Conservation (phyloP, 2,329 filamentous ascomycete species). For the Ophiostoma sp. region DNA sequence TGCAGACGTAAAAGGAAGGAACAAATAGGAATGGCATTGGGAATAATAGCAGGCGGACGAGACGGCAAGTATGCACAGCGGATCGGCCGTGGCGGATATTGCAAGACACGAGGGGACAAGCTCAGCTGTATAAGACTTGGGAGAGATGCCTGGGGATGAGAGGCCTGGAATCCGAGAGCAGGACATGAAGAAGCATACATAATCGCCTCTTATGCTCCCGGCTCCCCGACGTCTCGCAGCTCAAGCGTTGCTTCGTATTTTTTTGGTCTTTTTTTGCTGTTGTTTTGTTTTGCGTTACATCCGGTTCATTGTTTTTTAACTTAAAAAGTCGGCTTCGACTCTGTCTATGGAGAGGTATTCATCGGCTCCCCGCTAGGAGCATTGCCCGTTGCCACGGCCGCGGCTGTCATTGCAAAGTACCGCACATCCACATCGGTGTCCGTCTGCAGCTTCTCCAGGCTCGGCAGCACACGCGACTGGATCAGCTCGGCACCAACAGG, state of each 20-base stretch:
- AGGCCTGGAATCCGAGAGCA: too few species aligned
- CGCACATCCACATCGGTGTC: constrained; percentile 97
- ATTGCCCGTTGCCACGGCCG: constrained; percentile 53
- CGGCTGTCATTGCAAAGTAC: constrained; percentile 92
- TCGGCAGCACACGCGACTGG: constrained; percentile 78
- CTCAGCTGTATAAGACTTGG: not conserved
- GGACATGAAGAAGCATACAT: not conserved
- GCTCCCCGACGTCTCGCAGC: not conserved
- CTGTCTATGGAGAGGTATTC: constrained; percentile 60
- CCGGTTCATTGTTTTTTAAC: not conserved
- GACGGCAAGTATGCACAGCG: not conserved
- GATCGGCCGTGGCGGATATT: not conserved
- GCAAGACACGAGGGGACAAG: not conserved
- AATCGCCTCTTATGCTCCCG: not conserved
- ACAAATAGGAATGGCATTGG: not conserved
- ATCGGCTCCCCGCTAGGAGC: constrained; percentile 45
- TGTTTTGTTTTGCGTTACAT: constrained; percentile 8
- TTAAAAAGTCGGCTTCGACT: not conserved
- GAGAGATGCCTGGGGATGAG: too few species aligned
- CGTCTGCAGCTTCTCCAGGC: constrained; percentile 90
- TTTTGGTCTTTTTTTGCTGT: not conserved
- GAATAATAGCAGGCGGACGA: not conserved
- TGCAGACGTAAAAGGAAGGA: not conserved
- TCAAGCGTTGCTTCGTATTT: not conserved
- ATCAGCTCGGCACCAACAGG: constrained; percentile 73